Evolutionary conservation across 371 early-diverging fungal genomes (phyloP).

Genomic region (Zychaea mexicana): DNA sequence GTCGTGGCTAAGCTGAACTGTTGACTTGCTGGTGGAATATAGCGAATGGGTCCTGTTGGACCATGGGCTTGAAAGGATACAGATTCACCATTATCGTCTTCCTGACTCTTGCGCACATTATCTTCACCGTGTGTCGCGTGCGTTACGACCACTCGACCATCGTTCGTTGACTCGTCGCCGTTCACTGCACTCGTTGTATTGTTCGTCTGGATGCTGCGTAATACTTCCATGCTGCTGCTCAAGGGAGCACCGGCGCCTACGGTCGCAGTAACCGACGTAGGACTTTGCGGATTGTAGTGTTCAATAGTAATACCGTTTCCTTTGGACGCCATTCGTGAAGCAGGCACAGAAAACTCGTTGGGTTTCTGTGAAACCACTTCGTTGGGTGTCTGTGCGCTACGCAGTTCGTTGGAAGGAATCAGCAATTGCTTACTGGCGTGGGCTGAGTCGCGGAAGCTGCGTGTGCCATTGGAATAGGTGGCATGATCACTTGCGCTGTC

Average conservation of each 20-base stretch:
- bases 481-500: conserved; percentile 5
- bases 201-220: conserved; percentile 36
- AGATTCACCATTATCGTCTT: conserved; percentile 28
- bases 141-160: conserved; percentile 16
- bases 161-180: conserved; percentile 8
- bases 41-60: conserved; percentile 32
- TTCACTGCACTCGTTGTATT: conserved; percentile 20
- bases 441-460: conserved; percentile 21
- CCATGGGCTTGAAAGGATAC: conserved; percentile 25
- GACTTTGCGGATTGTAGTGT: conserved; percentile 15
- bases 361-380: conserved; percentile 44
- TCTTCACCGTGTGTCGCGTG: conserved; percentile 24
- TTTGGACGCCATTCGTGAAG: conserved; percentile 20
- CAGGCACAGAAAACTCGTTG: conserved; percentile 40
- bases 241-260: conserved; percentile 30
- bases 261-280: conserved; percentile 7
- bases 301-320: conserved; percentile 21
- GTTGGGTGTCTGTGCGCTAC: conserved; percentile 39
- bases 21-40: conserved; percentile 33
- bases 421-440: conserved; percentile 26
- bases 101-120: conserved; percentile 12
- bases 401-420: conserved; percentile 5
- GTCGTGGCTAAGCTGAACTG: conserved; percentile 37
- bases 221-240: conserved; percentile 43
- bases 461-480: conserved; percentile 20